Evolutionary conservation across 2,329 filamentous ascomycete species (phyloP).

Genomic region (Paraconiothyrium sp.): DNA sequence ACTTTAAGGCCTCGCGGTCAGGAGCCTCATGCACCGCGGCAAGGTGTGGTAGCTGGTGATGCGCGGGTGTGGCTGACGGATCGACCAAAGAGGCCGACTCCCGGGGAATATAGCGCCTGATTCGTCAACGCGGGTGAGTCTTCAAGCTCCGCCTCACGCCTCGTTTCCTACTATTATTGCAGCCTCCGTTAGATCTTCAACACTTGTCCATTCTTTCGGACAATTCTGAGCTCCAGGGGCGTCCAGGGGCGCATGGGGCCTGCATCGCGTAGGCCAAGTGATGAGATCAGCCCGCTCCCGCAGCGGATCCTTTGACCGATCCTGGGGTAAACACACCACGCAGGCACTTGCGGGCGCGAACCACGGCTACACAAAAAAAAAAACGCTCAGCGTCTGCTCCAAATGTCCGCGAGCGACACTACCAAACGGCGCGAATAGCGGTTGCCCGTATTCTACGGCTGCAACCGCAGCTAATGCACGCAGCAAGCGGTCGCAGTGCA

Average conservation of each 20-base stretch:
- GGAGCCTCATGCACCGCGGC: conserved; percentile 31
- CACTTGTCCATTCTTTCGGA: not conserved
- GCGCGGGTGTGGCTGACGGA: conserved; percentile 45
- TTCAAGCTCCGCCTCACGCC: conserved; percentile 26
- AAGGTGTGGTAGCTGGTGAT: not conserved
- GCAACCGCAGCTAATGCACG: conserved; percentile 3
- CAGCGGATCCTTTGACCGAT: conserved; percentile 15
- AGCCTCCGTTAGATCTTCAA: not conserved
- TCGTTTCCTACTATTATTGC: not conserved
- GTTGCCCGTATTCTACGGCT: conserved; percentile 5
- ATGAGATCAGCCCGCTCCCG: conserved; percentile 40
- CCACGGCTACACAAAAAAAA: not conserved
- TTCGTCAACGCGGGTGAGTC: conserved; percentile 20
- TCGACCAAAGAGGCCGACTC: conserved; percentile 22
- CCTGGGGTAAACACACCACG: conserved; percentile 9
- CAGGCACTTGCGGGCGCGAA: not conserved
- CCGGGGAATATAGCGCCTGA: conserved; percentile 23
- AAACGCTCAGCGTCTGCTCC: not conserved
- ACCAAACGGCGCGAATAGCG: conserved; percentile 2
- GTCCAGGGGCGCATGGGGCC: conserved; percentile 11
- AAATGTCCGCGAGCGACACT: conserved; percentile 1
- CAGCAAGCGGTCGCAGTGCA: conserved; percentile 17
- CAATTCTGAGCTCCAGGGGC: conserved; percentile 9
- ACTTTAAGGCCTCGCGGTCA: conserved; percentile 32
- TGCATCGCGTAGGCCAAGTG: conserved; percentile 24